Evolutionary conservation across 805 yeast genomes (phyloP).

Genomic region (Citeromyces matritensis): DNA sequence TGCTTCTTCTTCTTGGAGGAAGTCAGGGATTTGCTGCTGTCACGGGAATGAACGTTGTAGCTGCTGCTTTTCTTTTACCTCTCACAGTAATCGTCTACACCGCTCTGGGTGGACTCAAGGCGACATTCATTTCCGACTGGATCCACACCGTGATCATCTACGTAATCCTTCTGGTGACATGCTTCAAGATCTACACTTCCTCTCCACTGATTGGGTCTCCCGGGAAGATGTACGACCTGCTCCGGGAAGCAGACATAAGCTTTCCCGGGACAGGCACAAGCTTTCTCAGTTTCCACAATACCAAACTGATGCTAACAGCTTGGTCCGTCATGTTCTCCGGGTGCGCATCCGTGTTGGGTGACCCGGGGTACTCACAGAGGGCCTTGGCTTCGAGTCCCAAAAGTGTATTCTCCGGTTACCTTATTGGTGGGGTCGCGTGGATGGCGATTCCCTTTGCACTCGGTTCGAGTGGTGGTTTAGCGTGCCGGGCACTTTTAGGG

Average conservation of each 20-base stretch:
- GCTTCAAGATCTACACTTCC: constrained; percentile 13
- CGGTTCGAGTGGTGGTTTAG: constrained; percentile 15
- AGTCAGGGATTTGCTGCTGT: constrained; percentile 22
- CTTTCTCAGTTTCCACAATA: constrained; percentile 16
- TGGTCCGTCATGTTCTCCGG: constrained; percentile 8
- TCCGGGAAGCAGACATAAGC: constrained; percentile 7
- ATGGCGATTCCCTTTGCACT: constrained; percentile 14
- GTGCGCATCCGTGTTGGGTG: constrained; percentile 13
- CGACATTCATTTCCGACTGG: constrained; percentile 37
- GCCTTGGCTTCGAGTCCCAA: constrained; percentile 13
- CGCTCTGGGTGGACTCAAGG: constrained; percentile 31
- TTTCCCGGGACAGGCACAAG: constrained; percentile 9
- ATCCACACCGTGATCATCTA: constrained; percentile 30
- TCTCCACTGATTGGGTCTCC: constrained; percentile 16
- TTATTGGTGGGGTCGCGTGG: constrained; percentile 17
- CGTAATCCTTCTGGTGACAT: constrained; percentile 14
- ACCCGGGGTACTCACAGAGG: constrained; percentile 14
- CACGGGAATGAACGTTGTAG: constrained; percentile 28
- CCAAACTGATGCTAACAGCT: constrained; percentile 15
- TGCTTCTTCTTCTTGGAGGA: constrained; percentile 25
- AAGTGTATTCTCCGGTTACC: constrained; percentile 14
- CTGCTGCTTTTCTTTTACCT: constrained; percentile 28
- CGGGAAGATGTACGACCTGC: constrained; percentile 16
- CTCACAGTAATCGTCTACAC: constrained; percentile 33
- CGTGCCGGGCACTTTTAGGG: constrained; percentile 16